Conservation (phyloP, 1,284 basidiomycete species). For the Apiotrichum montevideense region DNA sequence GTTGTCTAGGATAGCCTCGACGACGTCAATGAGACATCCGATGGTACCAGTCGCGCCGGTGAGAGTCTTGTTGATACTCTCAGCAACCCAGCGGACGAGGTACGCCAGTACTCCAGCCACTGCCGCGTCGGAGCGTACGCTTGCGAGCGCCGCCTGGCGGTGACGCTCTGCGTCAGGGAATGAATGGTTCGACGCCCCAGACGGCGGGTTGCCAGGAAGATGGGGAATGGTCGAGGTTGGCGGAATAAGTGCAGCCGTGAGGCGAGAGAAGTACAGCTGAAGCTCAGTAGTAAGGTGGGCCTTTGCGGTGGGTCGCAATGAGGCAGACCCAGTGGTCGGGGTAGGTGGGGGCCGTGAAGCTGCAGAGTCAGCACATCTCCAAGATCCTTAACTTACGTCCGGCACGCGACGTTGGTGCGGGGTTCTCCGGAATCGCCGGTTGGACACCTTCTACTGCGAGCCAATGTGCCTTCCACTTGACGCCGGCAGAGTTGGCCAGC, state of each 20-base stretch:
- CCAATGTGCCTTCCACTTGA: conserved; percentile 72
- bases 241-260: conserved; percentile 77
- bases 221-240: conserved; percentile 48
- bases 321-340: conserved; percentile 35
- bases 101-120: conserved; percentile 92
- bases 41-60: conserved; percentile 58
- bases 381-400: conserved; percentile 24
- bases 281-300: conserved; percentile 90
- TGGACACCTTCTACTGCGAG: conserved; percentile 97
- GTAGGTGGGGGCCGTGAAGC: conserved; percentile 25
- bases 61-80: conserved; percentile 62
- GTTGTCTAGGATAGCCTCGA: conserved; percentile 76
- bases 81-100: conserved; percentile 87
- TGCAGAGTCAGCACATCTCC: conserved; percentile 1
- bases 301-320: conserved; percentile 56
- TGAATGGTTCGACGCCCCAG: conserved; percentile 14
- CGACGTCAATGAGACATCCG: conserved; percentile 72
- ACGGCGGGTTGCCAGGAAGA: conserved; percentile 20
- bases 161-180: conserved; percentile 51
- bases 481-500: conserved; percentile 36
- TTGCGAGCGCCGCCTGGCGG: conserved; percentile 80
- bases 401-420: conserved; percentile 52
- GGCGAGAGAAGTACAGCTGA: conserved; percentile 88
- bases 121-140: conserved; percentile 82
- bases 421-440: conserved; percentile 93